Base-by-base conservation (phyloP, 2,329 filamentous ascomycete species). In the Phialemonium atrogriseum region DNA sequence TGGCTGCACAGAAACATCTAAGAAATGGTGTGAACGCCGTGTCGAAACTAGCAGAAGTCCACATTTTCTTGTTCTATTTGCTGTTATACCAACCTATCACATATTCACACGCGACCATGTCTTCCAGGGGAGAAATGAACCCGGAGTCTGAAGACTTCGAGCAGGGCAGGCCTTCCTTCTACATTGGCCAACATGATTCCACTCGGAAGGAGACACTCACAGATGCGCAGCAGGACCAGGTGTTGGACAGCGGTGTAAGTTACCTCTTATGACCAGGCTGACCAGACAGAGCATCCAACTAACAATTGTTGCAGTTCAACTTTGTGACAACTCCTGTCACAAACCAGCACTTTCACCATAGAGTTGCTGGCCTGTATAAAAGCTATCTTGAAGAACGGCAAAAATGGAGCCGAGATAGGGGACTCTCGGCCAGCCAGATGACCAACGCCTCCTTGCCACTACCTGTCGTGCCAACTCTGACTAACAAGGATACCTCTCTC, bases 271-370 rank as follows among this genome's bases (percentile, higher is more conserved):
- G 7, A 27, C n/a, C 32, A 33, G 15, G n/a, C n/a, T 9, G 13
- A 23, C 7, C 9, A 12, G 22, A 11, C 14, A 24, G 22, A 7
- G 16, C 34, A 49, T 30, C 44, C n/a, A 38, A 47, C 35, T 33
- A 32, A 33, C 29, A 28, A 30, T 32, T 38, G 33, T 40, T 22
- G 14, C 44, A 88, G 82, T 85, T 89, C 62, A 75, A 80, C 50
- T 84, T 87, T 63, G 70, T 84, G 41, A 88, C 84, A 5, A 78
- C 77, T 12, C 80, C 83, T 30, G 79, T 93, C 51, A 89, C 84
- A 23, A 91, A 82, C 47, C 55, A 64, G 13, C 68, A 77, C 48
- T 91, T 89, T 55, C 78, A 77, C 40, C 64, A 73, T 17, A 71
- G 82, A 34, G 76, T 91, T 11, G 64, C 81, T 42, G 61, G 64